Evolutionary conservation across 305 asterid species (phyloP).

Genomic region (Fraxinus latifolia): DNA sequence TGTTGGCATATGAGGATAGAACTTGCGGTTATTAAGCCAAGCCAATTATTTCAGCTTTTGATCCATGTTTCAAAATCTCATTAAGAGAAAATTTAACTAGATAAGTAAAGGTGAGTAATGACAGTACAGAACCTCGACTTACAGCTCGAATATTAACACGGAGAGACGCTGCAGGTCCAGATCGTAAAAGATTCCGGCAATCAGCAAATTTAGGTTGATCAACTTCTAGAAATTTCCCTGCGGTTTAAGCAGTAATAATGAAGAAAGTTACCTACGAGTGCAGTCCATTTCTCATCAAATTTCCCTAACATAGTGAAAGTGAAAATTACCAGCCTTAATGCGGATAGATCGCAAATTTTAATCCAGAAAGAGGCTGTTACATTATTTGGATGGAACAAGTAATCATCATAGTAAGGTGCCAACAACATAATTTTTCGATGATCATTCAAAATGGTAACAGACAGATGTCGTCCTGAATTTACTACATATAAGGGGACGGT

Average conservation of each 20-base stretch:
- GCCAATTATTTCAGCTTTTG: not conserved
- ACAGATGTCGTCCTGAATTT: not conserved
- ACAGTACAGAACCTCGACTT: slow-evolving; percentile 30
- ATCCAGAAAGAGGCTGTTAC: not conserved
- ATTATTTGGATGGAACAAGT: not conserved
- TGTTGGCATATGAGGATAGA: not conserved
- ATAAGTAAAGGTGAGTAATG: not conserved
- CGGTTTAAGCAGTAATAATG: slow-evolving; percentile 15
- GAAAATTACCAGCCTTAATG: not conserved
- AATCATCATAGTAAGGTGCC: not conserved
- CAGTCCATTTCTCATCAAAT: not conserved
- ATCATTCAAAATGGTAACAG: not conserved
- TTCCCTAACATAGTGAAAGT: not conserved
- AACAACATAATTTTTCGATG: not conserved
- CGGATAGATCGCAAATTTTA: not conserved
- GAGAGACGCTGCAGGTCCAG: slow-evolving; percentile 92
- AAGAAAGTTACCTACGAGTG: not conserved
- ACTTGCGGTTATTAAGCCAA: not conserved
- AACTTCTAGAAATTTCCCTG: slow-evolving; percentile 63
- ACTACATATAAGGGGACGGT: not conserved
- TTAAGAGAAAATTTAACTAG: not conserved
- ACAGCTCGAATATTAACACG: slow-evolving; percentile 96
- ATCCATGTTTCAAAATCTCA: not conserved
- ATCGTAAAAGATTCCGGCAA: slow-evolving; percentile 77
- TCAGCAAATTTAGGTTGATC: slow-evolving; percentile 66